phyloP scores from a whole-genome alignment of 768 basidiomycete species.

The Amanita pallidorosea region DNA sequence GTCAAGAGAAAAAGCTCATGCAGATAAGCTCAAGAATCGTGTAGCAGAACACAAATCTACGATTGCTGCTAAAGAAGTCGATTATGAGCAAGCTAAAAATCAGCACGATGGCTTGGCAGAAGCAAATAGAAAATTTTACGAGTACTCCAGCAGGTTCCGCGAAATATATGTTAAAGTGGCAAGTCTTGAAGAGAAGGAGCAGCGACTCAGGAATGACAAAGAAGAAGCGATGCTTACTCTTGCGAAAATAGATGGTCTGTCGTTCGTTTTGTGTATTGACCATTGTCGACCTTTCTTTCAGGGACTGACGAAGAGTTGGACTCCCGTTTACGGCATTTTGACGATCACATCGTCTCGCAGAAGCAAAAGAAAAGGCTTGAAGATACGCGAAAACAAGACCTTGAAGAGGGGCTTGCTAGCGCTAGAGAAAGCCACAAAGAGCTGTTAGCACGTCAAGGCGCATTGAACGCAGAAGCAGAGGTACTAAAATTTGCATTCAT shows the following conservation, averaged over 20 bases:
- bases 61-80: slow-evolving; percentile 62
- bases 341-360: slow-evolving; percentile 41
- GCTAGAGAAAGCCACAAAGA: slow-evolving; percentile 43
- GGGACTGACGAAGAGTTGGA: slow-evolving; percentile 68
- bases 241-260: slow-evolving; percentile 55
- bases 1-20: slow-evolving; percentile 71
- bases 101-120: slow-evolving; percentile 54
- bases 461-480: slow-evolving; percentile 63
- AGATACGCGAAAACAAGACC: slow-evolving; percentile 42
- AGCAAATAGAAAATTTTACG: slow-evolving; percentile 72
- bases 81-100: slow-evolving; percentile 61
- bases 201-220: slow-evolving; percentile 51
- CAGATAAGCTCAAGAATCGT: slow-evolving; percentile 71
- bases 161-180: slow-evolving; percentile 71
- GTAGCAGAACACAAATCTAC: slow-evolving; percentile 46
- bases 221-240: slow-evolving; percentile 52
- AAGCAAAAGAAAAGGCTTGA: slow-evolving; percentile 37
- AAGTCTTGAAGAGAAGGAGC: slow-evolving; percentile 48
- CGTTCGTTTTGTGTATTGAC: neutral
- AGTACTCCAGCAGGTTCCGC: slow-evolving; percentile 75
- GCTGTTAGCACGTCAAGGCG: slow-evolving; percentile 52
- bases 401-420: slow-evolving; percentile 47
- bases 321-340: slow-evolving; percentile 44
- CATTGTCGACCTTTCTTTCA: slow-evolving; percentile 15
- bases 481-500: slow-evolving; percentile 20